These are phyloP conservation scores for Xylariaceae sp. DNA, from an alignment of 2,329 filamentous ascomycete genomes.

Conservation along the genomic window DNA sequence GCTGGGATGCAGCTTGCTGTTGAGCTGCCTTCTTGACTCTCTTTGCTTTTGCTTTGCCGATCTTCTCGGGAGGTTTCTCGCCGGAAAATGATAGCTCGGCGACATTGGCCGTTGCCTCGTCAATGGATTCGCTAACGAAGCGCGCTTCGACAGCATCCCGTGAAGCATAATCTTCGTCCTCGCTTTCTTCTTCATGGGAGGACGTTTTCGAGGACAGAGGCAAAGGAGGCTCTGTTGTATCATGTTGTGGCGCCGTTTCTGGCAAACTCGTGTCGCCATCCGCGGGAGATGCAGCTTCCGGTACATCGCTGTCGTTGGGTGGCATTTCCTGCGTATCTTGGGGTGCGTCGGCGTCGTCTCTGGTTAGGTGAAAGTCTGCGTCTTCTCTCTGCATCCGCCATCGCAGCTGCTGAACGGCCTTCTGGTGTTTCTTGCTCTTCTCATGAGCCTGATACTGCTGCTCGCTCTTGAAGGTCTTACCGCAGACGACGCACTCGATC, in stretches of 20 bases:
- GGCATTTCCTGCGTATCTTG: constrained; percentile 3
- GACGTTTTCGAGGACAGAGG: constrained; percentile 14
- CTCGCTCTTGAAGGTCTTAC: constrained; percentile 81
- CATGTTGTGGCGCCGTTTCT: constrained; percentile 5
- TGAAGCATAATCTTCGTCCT: constrained; percentile 45
- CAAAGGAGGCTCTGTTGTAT: constrained; percentile 4
- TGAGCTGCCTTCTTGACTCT: constrained; percentile 46
- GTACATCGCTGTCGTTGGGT: constrained; percentile 5
- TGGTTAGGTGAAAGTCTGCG: constrained; percentile 50
- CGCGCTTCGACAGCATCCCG: constrained; percentile 41
- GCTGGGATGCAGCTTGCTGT: constrained; percentile 33
- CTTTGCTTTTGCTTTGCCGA: constrained; percentile 50
- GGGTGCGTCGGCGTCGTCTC: constrained; percentile 8
- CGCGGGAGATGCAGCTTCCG: constrained; percentile 1
- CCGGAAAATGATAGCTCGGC: constrained; percentile 28
- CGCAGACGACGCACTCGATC: constrained; percentile 73
- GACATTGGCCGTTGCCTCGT: constrained; percentile 14
- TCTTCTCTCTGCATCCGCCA: constrained; percentile 83
- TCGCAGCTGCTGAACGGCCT: constrained; percentile 75
- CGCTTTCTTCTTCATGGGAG: constrained; percentile 22
- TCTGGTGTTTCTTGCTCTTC: constrained; percentile 93
- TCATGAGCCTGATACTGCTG: constrained; percentile 90
- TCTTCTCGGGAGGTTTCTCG: constrained; percentile 34
- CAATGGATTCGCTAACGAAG: constrained; percentile 23
- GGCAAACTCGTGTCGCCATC: constrained; percentile 2